Percentiles rank a stretch among this genome's conserved stretches.
These are phyloP conservation scores for Sphaerostilbella broomeana DNA, from an alignment of 2,329 filamentous ascomycete species.

Conservation along the genomic window DNA sequence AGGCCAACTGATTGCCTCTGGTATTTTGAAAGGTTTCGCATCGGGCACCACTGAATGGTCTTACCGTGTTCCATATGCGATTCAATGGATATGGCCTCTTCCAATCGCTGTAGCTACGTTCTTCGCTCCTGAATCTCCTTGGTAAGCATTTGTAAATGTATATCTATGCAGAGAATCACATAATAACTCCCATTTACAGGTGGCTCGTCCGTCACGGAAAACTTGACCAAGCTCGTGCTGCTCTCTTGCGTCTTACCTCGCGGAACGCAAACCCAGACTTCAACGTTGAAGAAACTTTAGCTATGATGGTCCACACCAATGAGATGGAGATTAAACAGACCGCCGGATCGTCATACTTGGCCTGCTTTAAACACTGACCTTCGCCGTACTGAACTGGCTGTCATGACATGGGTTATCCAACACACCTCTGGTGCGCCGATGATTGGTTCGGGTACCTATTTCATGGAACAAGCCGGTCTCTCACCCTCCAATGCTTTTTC, in stretches of 20 bases:
- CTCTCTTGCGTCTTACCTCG: too few species aligned
- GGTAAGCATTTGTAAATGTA: too few species aligned
- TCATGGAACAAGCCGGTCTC: conserved; percentile 37
- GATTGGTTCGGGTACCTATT: conserved; percentile 34
- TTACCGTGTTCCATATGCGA: conserved; percentile 31
- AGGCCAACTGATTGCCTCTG: conserved; percentile 30
- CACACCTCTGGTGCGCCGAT: conserved; percentile 26
- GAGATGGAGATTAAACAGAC: conserved; percentile 20
- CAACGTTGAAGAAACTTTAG: conserved; percentile 45
- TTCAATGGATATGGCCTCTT: conserved; percentile 30
- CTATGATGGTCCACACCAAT: conserved; percentile 33
- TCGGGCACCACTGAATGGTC: conserved; percentile 23
- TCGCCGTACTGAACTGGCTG: neutral
- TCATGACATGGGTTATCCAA: neutral
- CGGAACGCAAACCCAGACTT: conserved; percentile 49
- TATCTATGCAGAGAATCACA: too few species aligned
- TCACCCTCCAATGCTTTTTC: conserved; percentile 28
- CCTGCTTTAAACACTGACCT: conserved; percentile 32
- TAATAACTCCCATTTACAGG: too few species aligned
- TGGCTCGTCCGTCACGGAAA: conserved; percentile 32
- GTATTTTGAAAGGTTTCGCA: conserved; percentile 26
- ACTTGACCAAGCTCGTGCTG: conserved; percentile 40
- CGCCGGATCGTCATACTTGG: conserved; percentile 26
- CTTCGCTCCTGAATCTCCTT: conserved; percentile 27
- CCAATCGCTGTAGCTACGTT: conserved; percentile 21